A percentile compares a stretch with the other conserved stretches of the same genome.
Conservation (phyloP, 1,139 yeast genomes). For the Arxiozyma bovina region DNA sequence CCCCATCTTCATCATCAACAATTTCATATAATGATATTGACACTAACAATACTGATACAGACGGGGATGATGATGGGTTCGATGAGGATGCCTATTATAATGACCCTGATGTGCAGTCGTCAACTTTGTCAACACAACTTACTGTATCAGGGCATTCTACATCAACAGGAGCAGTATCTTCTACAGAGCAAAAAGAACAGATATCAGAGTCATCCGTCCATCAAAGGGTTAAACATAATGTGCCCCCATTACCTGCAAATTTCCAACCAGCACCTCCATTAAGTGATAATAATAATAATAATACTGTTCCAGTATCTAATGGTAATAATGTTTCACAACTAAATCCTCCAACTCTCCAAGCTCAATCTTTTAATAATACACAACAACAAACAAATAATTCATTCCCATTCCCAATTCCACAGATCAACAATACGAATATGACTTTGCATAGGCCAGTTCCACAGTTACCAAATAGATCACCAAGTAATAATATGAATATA, state of each 20-base stretch:
- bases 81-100: constrained; percentile 11
- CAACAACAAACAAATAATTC: constrained; percentile 17
- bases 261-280: constrained; percentile 13
- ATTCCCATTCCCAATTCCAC: constrained; percentile 19
- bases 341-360: constrained; percentile 5
- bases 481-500: constrained; percentile 5
- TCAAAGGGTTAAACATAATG: constrained; percentile 7
- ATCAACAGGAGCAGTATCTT: constrained; percentile 14
- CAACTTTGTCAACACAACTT: constrained; percentile 20
- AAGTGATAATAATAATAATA: background rate
- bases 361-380: constrained; percentile 8
- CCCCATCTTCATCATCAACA: constrained; percentile 29
- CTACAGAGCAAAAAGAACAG: constrained; percentile 11
- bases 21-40: constrained; percentile 9
- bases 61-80: constrained; percentile 3
- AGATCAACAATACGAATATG: background rate
- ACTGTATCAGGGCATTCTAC: constrained; percentile 2
- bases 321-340: background rate
- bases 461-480: constrained; percentile 15
- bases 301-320: background rate
- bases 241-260: constrained; percentile 17
- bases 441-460: constrained; percentile 12
- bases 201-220: background rate
- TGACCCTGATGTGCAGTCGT: constrained; percentile 12
- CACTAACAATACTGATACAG: constrained; percentile 8